These are phyloP conservation scores for Trypanosoma brucei DNA, from an alignment of 208 protist genomes.

Conservation along the genomic window DNA sequence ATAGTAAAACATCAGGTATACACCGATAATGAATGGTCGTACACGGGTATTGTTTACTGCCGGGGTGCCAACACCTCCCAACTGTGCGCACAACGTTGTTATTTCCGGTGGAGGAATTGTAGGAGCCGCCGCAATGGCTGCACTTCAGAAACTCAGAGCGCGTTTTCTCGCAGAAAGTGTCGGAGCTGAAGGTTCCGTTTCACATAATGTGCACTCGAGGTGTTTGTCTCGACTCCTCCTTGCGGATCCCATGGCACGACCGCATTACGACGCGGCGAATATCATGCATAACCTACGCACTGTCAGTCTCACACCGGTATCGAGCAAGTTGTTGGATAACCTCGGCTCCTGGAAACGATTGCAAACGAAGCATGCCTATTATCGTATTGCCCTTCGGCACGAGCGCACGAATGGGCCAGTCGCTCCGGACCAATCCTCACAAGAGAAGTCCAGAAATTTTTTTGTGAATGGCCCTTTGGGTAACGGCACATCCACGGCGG, in stretches of 20 bases:
- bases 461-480: slow-evolving; percentile 54
- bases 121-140: slow-evolving; percentile 59
- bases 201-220: slow-evolving; percentile 8
- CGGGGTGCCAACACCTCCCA: no score
- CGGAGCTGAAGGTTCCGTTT: neutral
- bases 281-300: slow-evolving; percentile 74
- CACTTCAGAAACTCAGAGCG: slow-evolving; percentile 62
- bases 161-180: slow-evolving; percentile 25
- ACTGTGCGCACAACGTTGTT: slow-evolving; percentile 40
- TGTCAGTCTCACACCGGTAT: slow-evolving; percentile 76
- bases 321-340: slow-evolving; percentile 78
- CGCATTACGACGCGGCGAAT: slow-evolving; percentile 48
- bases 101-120: slow-evolving; percentile 80
- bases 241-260: slow-evolving; percentile 45
- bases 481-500: slow-evolving; percentile 24
- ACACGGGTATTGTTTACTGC: no score
- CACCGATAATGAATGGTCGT: no score
- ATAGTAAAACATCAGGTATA: no score
- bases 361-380: slow-evolving; percentile 81
- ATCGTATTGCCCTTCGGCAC: slow-evolving; percentile 82
- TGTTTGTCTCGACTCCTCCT: slow-evolving; percentile 55
- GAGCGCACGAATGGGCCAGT: slow-evolving; percentile 68
- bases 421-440: slow-evolving; percentile 18
- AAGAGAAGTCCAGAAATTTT: slow-evolving; percentile 41
- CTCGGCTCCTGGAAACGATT: slow-evolving; percentile 60